Evolutionary conservation across 2,329 filamentous ascomycete genomes (phyloP).

Genomic region (Paecilomyces sp.): DNA sequence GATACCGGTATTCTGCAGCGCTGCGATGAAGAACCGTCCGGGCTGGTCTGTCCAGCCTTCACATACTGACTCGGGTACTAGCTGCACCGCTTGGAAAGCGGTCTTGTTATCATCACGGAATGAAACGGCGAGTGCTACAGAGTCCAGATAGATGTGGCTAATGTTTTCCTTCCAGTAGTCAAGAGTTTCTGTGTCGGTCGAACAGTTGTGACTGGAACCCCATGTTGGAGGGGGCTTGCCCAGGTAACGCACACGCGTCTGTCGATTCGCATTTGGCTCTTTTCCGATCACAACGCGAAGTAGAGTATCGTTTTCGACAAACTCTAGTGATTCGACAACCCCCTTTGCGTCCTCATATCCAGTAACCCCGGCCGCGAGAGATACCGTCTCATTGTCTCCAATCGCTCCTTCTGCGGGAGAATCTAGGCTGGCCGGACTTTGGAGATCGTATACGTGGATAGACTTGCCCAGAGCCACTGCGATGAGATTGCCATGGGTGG

Average conservation of each 20-base stretch:
- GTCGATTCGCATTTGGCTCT: constrained; percentile 10
- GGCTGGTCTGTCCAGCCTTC: not conserved
- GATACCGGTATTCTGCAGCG: constrained; percentile 7
- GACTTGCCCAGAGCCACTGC: constrained; percentile 12
- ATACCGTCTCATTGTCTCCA: constrained; percentile 4
- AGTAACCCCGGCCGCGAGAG: not conserved
- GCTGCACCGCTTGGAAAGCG: constrained; percentile 9
- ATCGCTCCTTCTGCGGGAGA: constrained; percentile 10
- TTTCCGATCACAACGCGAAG: constrained; percentile 12
- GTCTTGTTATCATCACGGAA: constrained; percentile 7
- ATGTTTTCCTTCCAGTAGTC: constrained; percentile 13
- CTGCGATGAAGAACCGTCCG: constrained; percentile 8
- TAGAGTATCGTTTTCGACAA: constrained; percentile 11
- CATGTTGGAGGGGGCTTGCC: constrained; percentile 5
- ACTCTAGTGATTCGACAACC: constrained; percentile 12
- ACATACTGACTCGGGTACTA: constrained; percentile 6
- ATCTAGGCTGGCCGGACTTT: constrained; percentile 1
- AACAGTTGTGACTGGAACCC: not conserved
- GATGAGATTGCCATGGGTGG: constrained; percentile 8
- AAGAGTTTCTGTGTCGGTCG: constrained; percentile 1
- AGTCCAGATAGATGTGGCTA: constrained; percentile 13
- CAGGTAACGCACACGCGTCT: constrained; percentile 14
- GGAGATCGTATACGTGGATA: constrained; percentile 14
- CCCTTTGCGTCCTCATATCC: constrained; percentile 13
- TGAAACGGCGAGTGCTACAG: constrained; percentile 9